phyloP scores from a whole-genome alignment of 2,329 filamentous ascomycete genomes.

The Conoideocrella luteorostrata region DNA sequence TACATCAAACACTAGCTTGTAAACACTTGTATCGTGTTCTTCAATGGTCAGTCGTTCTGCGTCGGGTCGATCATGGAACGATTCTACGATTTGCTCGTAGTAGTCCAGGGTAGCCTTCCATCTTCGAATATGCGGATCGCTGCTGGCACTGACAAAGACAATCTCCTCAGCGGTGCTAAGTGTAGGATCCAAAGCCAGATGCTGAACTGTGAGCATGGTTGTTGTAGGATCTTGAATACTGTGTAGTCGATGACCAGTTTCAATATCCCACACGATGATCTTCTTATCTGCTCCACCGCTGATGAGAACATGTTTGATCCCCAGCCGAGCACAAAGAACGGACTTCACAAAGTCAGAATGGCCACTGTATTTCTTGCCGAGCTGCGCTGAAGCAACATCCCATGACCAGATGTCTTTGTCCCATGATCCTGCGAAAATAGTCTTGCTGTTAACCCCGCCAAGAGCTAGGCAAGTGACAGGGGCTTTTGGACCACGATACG shows the following conservation, averaged over 20 bases:
- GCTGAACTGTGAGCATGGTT: constrained; percentile 71
- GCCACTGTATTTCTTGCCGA: constrained; percentile 59
- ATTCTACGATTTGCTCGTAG: constrained; percentile 48
- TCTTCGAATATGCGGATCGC: constrained; percentile 69
- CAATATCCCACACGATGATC: constrained; percentile 76
- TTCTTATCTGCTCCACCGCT: constrained; percentile 74
- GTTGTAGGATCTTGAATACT: constrained; percentile 68
- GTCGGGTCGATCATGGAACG: constrained; percentile 32
- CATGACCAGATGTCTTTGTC: constrained; percentile 90
- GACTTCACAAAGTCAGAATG: constrained; percentile 91
- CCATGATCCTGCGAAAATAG: constrained; percentile 85
- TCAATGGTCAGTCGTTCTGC: constrained; percentile 50
- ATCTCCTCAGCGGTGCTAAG: constrained; percentile 43
- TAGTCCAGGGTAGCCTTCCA: constrained; percentile 57
- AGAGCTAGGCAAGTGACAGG: constrained; percentile 74
- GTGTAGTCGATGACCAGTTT: constrained; percentile 62
- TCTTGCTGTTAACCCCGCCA: constrained; percentile 47
- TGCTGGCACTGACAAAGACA: constrained; percentile 71
- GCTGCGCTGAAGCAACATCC: constrained; percentile 53
- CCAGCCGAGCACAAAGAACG: constrained; percentile 56
- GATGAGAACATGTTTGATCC: constrained; percentile 57
- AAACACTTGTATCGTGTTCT: constrained; percentile 87
- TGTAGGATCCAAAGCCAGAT: constrained; percentile 68
- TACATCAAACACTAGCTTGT: constrained; percentile 67
- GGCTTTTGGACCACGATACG: constrained; percentile 68